Percentiles rank a stretch among this genome's conserved stretches.
These are phyloP conservation scores for Aphanomyces astaci DNA, from an alignment of 352 stramenopile species.

Conservation along the genomic window DNA sequence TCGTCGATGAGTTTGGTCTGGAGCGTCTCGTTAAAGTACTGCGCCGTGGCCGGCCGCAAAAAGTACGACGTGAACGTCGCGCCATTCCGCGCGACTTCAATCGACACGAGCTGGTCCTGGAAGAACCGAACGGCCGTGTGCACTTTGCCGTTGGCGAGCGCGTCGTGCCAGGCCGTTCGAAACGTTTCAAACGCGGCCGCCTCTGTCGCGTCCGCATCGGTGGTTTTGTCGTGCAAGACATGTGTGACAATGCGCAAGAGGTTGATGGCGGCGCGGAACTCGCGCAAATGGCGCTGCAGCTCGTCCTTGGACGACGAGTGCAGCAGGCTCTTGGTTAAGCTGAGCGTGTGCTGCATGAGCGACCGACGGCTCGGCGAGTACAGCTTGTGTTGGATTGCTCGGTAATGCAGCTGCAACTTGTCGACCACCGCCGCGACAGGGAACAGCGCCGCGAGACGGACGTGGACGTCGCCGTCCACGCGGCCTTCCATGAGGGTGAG, in stretches of 20 bases:
- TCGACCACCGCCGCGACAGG: neutral
- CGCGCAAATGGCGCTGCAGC: neutral
- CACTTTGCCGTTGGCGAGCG: slow-evolving; percentile 4
- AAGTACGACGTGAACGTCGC: slow-evolving; percentile 19
- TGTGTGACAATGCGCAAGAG: slow-evolving; percentile 14
- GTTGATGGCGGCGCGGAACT: slow-evolving; percentile 17
- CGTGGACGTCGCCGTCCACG: neutral
- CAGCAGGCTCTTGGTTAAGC: slow-evolving; percentile 3
- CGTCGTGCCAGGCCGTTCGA: neutral
- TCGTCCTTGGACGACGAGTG: neutral
- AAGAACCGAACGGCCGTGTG: slow-evolving; percentile 13
- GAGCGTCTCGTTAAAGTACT: slow-evolving; percentile 14
- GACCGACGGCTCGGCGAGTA: neutral
- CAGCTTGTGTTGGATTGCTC: slow-evolving; percentile 10
- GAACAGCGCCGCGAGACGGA: neutral
- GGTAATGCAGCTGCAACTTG: neutral
- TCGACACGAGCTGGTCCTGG: slow-evolving; percentile 15
- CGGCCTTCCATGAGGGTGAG: slow-evolving; percentile 17
- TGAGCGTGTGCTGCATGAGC: slow-evolving; percentile 6
- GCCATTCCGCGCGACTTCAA: slow-evolving; percentile 5
- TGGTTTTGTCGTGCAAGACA: slow-evolving; percentile 6
- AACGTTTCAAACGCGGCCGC: neutral
- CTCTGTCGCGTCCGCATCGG: neutral
- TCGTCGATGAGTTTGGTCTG: neutral
- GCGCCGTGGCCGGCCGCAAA: neutral